Evolutionary conservation across 352 stramenopile genomes (phyloP).

Genomic region (Pythium apleroticum): DNA sequence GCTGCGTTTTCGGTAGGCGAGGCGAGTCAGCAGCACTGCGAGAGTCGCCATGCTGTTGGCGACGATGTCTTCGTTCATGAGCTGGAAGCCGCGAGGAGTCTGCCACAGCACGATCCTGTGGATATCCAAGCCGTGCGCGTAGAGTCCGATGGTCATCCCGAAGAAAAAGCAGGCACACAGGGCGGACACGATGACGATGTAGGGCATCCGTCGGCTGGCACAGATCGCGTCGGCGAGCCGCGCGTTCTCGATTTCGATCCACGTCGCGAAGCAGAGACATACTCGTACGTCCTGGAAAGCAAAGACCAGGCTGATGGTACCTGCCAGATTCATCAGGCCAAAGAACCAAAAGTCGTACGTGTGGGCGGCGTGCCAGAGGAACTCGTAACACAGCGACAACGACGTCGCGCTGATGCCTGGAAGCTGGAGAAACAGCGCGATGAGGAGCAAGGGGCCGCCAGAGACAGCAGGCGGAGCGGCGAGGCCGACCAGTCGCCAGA

Average conservation of each 20-base stretch:
- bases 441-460: neutral
- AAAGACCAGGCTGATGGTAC: neutral
- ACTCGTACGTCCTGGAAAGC: neutral
- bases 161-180: neutral
- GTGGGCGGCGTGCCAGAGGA: neutral
- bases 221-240: constrained; percentile 2
- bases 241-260: constrained; percentile 12
- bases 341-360: constrained; percentile 23
- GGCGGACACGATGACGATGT: neutral
- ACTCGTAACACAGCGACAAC: constrained; percentile 7
- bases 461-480: neutral
- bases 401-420: neutral
- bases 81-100: neutral
- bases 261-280: neutral
- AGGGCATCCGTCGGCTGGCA: neutral
- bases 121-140: neutral
- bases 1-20: constrained; percentile 10
- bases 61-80: constrained; percentile 12
- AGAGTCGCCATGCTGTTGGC: constrained; percentile 1
- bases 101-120: constrained; percentile 4
- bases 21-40: constrained; percentile 2
- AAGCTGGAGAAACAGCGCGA: constrained; percentile 5
- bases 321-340: neutral
- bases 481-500: neutral
- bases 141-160: neutral